A percentile compares a stretch with the other conserved stretches of the same genome.
These are phyloP conservation scores for Calophaca sinica DNA, from an alignment of 306 rosid genomes.

Conservation along the genomic window DNA sequence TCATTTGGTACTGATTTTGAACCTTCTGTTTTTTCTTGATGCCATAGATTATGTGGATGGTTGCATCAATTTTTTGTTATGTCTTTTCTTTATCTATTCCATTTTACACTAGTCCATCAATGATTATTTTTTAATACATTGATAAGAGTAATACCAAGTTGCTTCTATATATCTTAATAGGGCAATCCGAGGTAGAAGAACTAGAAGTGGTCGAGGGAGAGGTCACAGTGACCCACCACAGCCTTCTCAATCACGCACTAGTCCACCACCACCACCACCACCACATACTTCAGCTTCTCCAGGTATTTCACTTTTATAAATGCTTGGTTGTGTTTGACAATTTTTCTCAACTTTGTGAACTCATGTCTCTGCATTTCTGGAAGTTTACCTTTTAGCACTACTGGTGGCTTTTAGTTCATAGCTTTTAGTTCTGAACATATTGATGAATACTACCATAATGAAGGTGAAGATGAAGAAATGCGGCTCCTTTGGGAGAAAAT, in stretches of 20 bases:
- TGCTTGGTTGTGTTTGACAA: background rate
- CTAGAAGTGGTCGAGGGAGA: background rate
- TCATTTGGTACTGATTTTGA: background rate
- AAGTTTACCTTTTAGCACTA: background rate
- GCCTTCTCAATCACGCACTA: slow-evolving; percentile 2
- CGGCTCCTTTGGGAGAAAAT: background rate
- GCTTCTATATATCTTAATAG: background rate
- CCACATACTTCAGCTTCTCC: background rate
- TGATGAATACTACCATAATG: background rate
- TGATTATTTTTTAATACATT: background rate
- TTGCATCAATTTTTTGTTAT: no score
- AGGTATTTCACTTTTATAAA: background rate
- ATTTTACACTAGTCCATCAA: background rate
- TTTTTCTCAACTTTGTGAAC: background rate
- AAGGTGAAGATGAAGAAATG: background rate
- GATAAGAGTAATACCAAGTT: background rate
- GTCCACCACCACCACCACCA: background rate
- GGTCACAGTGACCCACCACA: background rate
- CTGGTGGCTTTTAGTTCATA: no score
- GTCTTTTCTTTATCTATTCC: no score
- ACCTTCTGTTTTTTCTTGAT: background rate
- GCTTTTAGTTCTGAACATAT: background rate
- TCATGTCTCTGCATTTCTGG: background rate
- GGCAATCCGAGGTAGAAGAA: slow-evolving; percentile 4
- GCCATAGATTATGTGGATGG: no score